Evolutionary conservation across 73 alveolate species (phyloP).

Genomic region (Blepharisma japonicum): DNA sequence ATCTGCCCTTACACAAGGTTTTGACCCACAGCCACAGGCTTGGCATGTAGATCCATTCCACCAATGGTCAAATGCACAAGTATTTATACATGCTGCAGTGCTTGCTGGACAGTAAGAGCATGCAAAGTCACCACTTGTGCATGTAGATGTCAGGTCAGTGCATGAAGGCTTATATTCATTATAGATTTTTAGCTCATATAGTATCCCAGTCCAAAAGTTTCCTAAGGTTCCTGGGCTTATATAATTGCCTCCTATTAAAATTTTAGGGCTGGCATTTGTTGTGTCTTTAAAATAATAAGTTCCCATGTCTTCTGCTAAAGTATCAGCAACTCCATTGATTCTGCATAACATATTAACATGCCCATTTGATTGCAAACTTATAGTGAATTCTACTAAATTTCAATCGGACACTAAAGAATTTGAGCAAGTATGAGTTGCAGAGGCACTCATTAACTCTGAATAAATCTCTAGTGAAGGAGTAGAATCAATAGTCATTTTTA

Average conservation of each 20-base stretch:
- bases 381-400: background rate
- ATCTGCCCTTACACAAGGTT: background rate
- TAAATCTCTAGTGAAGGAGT: background rate
- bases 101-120: background rate
- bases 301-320: background rate
- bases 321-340: background rate
- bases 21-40: background rate
- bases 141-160: background rate
- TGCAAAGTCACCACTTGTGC: background rate
- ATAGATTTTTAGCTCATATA: background rate
- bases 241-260: background rate
- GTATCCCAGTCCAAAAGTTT: background rate
- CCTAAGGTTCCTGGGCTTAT: background rate
- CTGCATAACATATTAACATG: background rate
- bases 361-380: background rate
- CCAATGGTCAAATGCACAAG: background rate
- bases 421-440: background rate
- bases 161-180: background rate
- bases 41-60: conserved; percentile 20
- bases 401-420: background rate
- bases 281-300: background rate
- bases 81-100: conserved; percentile 7
- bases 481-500: background rate
- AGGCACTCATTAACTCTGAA: background rate
- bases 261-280: background rate